Conservation (phyloP, 2,329 filamentous ascomycete species). For the Drechslerella stenobrocha region DNA sequence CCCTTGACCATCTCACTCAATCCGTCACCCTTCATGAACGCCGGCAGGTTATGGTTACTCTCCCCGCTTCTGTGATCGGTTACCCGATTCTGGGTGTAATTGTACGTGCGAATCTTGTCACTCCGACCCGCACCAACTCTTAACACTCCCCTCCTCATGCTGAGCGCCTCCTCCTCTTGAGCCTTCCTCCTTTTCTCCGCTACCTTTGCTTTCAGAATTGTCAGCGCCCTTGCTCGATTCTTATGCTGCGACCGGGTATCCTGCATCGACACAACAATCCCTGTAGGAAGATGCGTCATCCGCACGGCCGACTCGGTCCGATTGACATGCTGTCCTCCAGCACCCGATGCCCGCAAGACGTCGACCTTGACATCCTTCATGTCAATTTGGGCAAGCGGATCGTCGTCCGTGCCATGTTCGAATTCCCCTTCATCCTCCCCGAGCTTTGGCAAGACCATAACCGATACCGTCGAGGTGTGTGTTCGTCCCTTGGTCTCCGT, state of each 20-base stretch:
- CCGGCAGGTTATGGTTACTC: conserved; percentile 77
- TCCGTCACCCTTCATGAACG: conserved; percentile 74
- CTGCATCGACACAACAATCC: conserved; percentile 86
- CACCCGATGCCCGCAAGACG: conserved; percentile 87
- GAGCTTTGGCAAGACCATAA: conserved; percentile 88
- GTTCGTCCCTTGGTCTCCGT: conserved; percentile 79
- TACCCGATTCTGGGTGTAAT: conserved; percentile 70
- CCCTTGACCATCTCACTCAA: conserved; percentile 77
- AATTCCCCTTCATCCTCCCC: conserved; percentile 62
- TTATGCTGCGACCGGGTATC: conserved; percentile 86
- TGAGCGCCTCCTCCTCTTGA: conserved; percentile 76
- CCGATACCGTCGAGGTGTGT: conserved; percentile 93
- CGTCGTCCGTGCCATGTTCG: conserved; percentile 62
- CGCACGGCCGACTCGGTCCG: conserved; percentile 96
- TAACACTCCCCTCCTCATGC: conserved; percentile 75
- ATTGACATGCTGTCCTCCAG: conserved; percentile 97
- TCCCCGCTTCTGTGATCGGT: conserved; percentile 84
- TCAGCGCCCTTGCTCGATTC: conserved; percentile 87
- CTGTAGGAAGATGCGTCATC: conserved; percentile 85
- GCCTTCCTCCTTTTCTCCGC: conserved; percentile 61
- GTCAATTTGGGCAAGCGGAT: conserved; percentile 90
- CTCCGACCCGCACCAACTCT: conserved; percentile 81
- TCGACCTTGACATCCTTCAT: conserved; percentile 79
- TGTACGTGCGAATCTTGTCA: conserved; percentile 94
- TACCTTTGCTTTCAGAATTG: conserved; percentile 74